Base-by-base conservation (phyloP, 2,329 filamentous ascomycete species). In the Diaporthe sp. region DNA sequence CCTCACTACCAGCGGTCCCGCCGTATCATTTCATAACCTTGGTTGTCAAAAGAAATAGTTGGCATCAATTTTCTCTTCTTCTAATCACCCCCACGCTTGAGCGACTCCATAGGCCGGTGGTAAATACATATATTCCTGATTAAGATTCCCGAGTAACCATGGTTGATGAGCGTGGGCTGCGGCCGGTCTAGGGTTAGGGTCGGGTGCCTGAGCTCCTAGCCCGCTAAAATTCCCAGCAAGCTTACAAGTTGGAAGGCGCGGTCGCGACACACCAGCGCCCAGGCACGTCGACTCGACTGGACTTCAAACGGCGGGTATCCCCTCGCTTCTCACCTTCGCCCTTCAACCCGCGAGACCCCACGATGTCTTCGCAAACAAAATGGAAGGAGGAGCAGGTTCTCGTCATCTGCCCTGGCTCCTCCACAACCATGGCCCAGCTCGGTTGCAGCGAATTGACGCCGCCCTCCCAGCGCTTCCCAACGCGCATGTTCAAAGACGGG, bases 391-490 rank as follows among this genome's bases (percentile, higher is more conserved):
- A 92, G 83, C 90, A 92, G 87, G 85, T 92, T 81, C 89, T 92
- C 81, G 85, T 96, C 83, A 92, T 96, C 85, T 93, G 93, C 84
- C 94, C 94, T 47, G 96, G 96, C 82, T 98, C 95, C 83, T 93
- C 94, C 85, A 96, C 93, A 78, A 98, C 95, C 76, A 92, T 98
- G 86, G 96, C 95, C 79, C 95, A 98, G 89, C 90, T 98, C 55
- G 96, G 96, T 71, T 93, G 97, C 80, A 93, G 92, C 80, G 96
- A 98, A 87, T 93, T 98, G 84, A 98, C 96, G 49, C 96, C 95
- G 58, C 95, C 97, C n/a, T 90, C 92, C 77, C 91, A 94, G 83
- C 94, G 95, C 79, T 91, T 98, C 79, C 92, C 94, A 44, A 98
- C 96, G 85, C 94, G 97, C 87, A 98, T 99, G 95, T 99, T 98